These are phyloP conservation scores for Obba rivulosa DNA, from an alignment of 768 basidiomycete species.

Conservation along the genomic window DNA sequence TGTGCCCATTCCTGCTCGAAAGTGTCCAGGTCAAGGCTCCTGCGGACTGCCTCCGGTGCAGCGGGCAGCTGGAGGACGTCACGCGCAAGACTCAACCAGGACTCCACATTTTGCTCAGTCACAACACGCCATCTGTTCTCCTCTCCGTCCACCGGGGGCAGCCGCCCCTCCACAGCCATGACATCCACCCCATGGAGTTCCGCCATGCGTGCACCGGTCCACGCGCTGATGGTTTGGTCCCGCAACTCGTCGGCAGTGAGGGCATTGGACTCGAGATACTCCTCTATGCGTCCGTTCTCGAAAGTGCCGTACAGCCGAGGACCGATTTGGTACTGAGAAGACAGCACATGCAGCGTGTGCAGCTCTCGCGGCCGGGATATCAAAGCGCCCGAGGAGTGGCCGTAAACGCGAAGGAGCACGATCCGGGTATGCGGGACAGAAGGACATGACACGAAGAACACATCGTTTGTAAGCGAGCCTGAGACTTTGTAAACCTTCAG, in stretches of 20 bases:
- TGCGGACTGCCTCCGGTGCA: conserved; percentile 39
- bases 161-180: conserved; percentile 49
- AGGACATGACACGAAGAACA: conserved; percentile 89
- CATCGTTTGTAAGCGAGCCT: conserved; percentile 91
- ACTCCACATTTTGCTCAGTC: conserved; percentile 58
- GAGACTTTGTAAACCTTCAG: conserved; percentile 77
- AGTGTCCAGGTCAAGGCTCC: conserved; percentile 55
- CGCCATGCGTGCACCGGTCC: conserved; percentile 93
- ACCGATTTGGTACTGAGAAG: conserved; percentile 82
- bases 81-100: conserved; percentile 69
- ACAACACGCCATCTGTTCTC: conserved; percentile 51
- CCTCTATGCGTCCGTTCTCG: conserved; percentile 90
- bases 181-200: conserved; percentile 94
- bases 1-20: conserved; percentile 62
- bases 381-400: conserved; percentile 76
- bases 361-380: conserved; percentile 88
- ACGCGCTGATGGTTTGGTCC: conserved; percentile 67
- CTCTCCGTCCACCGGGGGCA: conserved; percentile 32
- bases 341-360: conserved; percentile 83
- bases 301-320: conserved; percentile 94
- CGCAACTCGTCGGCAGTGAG: conserved; percentile 75
- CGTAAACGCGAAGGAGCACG: conserved; percentile 88
- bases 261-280: conserved; percentile 88
- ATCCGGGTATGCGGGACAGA: conserved; percentile 46
- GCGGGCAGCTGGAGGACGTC: conserved; percentile 65